Evolutionary conservation across 495 filamentous ascomycete species (phyloP), one percentile per base, ranked within the genome.

Genomic region (Penicillium simplicissimum): DNA sequence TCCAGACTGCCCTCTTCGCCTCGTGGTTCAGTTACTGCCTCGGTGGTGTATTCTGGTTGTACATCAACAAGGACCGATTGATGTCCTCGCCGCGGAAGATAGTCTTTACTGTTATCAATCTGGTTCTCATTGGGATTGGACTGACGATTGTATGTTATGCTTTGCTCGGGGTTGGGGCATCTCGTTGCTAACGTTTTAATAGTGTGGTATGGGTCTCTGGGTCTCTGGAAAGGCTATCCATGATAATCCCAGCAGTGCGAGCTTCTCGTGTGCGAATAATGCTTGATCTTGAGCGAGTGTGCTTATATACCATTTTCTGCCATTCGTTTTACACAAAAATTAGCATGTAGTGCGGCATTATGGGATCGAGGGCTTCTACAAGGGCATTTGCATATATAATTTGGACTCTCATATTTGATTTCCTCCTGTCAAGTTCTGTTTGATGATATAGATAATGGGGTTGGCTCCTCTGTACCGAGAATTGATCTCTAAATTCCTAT

Each of bases 21-120:
- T 74, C 66, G 36, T 79, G 76, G 79, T 81, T 82, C 43, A 80
- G 77, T 17, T 79, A 70, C 43, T 76, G 77, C 10, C 60, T 80
- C 8, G 74, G 67, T 35, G 76, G 77, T 1, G 69, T 80, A 0
- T 81, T 79, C 60, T 78, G 80, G 76, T 55, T 81, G 23, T 74
- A 67, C 61, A 60, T 81, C 67, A 77, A 81, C 43, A 55, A 67
- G 36, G 73, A 70, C 5, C 37, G 51, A 5, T 75, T 69, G 63
- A 70, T 72, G 23, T 62, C 68, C 0, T 74, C 69, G 28, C 63
- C 60, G 40, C 58, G 55, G 54, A 77, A 76, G 61, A 73, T 74
- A 17, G 36, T 74, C 2, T 54, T 79, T 2, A 76, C 73, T 0
- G 15, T 67, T 1, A 37, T 80, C 8, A 80, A 80, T 54, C 0